Evolutionary conservation across 2,329 filamentous ascomycete genomes (phyloP).

Genomic region (Pyrenochaeta sp.): DNA sequence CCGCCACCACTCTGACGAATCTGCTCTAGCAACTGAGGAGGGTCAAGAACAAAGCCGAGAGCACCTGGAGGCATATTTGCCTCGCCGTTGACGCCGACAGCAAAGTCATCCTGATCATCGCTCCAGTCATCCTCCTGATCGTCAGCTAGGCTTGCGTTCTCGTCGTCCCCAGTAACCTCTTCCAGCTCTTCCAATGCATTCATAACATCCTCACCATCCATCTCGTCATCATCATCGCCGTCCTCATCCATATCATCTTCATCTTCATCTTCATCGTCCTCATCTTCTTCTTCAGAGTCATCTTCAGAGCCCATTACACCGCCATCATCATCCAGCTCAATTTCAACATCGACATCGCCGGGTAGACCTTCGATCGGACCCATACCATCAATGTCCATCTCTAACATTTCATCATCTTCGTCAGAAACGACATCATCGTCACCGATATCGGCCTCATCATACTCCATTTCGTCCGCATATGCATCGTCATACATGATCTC

Average conservation of each 20-base stretch:
- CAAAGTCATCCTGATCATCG: conserved; percentile 59
- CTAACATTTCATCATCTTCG: conserved; percentile 85
- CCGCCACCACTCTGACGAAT: conserved; percentile 56
- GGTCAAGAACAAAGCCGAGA: conserved; percentile 46
- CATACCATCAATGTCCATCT: conserved; percentile 80
- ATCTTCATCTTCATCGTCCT: conserved; percentile 58
- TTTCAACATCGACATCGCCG: conserved; percentile 78
- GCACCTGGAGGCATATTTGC: conserved; percentile 60
- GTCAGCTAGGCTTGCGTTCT: conserved; percentile 55
- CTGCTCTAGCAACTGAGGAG: conserved; percentile 49
- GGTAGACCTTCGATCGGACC: conserved; percentile 73
- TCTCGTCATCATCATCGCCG: conserved; percentile 28
- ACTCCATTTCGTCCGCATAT: conserved; percentile 90
- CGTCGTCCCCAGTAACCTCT: conserved; percentile 58
- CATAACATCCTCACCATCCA: conserved; percentile 57
- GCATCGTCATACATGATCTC: conserved; percentile 84
- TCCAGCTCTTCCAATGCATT: conserved; percentile 48
- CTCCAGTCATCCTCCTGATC: conserved; percentile 50
- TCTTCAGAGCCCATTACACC: conserved; percentile 66
- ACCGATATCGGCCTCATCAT: conserved; percentile 78
- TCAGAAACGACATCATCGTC: conserved; percentile 80
- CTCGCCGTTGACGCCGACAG: conserved; percentile 57
- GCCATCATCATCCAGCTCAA: conserved; percentile 78
- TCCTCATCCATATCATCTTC: conserved; percentile 61
- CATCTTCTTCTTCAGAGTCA: conserved; percentile 63